These are phyloP conservation scores for Phytophthora chlamydospora DNA, from an alignment of 352 stramenopile genomes.

Conservation along the genomic window DNA sequence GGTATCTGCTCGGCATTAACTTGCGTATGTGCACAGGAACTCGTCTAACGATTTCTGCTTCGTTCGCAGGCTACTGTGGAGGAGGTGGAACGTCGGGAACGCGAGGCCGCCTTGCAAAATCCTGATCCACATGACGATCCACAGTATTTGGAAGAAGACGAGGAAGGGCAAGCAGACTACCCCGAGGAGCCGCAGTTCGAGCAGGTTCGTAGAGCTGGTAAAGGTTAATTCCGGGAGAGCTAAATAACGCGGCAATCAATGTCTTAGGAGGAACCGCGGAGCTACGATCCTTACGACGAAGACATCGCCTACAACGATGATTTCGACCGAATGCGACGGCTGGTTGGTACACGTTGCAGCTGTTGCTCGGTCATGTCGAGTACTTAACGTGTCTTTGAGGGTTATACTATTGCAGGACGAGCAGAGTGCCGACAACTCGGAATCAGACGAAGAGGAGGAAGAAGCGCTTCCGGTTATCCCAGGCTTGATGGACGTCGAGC, in stretches of 20 bases:
- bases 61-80: constrained; percentile 6
- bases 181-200: not conserved
- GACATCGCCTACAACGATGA: constrained; percentile 5
- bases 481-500: constrained; percentile 48
- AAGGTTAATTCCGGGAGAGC: too few relatives aligned
- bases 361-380: too few relatives aligned
- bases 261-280: not conserved
- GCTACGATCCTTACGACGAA: not conserved
- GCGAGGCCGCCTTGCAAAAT: constrained; percentile 2
- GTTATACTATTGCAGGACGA: constrained; percentile 2
- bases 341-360: constrained; percentile 15
- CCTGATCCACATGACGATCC: not conserved
- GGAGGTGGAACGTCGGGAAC: constrained; percentile 8
- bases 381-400: constrained; percentile 1
- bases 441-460: constrained; percentile 11
- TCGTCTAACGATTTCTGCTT: not conserved
- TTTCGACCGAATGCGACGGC: constrained; percentile 18
- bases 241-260: constrained; percentile 4
- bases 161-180: not conserved
- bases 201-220: not conserved
- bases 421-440: not conserved
- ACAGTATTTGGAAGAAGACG: not conserved
- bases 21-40: not conserved
- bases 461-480: constrained; percentile 34
- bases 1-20: not conserved